Evolutionary conservation across 1,139 yeast species (phyloP).

Genomic region (Taphrina confusa): DNA sequence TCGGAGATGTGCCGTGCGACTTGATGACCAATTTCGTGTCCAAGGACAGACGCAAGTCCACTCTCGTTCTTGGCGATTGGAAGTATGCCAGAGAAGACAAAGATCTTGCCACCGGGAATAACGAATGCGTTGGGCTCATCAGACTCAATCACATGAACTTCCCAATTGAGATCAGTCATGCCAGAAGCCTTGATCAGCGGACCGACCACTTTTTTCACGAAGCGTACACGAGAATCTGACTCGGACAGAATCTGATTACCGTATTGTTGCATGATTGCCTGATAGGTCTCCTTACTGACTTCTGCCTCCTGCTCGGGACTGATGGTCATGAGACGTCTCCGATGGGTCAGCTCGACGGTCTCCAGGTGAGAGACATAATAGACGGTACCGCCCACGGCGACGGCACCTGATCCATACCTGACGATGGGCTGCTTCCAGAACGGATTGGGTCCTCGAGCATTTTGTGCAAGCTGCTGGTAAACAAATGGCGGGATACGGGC

Average conservation of each 20-base stretch:
- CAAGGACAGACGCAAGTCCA: conserved; percentile 87
- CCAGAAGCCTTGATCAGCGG: conserved; percentile 55
- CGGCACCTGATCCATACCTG: conserved; percentile 23
- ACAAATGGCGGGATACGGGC: conserved; percentile 26
- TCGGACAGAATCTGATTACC: conserved; percentile 47
- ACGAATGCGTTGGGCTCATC: conserved; percentile 90
- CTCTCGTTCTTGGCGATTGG: conserved; percentile 79
- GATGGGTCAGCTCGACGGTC: conserved; percentile 46
- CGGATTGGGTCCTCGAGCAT: conserved; percentile 15
- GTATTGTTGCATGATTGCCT: conserved; percentile 54
- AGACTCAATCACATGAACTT: conserved; percentile 75
- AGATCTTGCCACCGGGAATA: conserved; percentile 92
- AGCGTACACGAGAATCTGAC: conserved; percentile 51
- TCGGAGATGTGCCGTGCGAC: conserved; percentile 86
- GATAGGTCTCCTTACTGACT: conserved; percentile 71
- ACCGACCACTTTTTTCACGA: conserved; percentile 62
- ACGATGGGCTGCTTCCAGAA: conserved; percentile 19
- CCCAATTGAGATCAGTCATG: conserved; percentile 61
- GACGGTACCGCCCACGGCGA: conserved; percentile 23
- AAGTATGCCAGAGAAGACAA: conserved; percentile 76
- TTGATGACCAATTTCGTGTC: conserved; percentile 93
- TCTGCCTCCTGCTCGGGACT: conserved; percentile 65
- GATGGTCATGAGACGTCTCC: conserved; percentile 72
- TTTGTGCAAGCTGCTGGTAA: conserved; percentile 21
- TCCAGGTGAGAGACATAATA: conserved; percentile 35